Percentiles rank a stretch among this genome's conserved stretches.
phyloP scores from a whole-genome alignment of 106 monocot genomes.

The Allium fistulosum region DNA sequence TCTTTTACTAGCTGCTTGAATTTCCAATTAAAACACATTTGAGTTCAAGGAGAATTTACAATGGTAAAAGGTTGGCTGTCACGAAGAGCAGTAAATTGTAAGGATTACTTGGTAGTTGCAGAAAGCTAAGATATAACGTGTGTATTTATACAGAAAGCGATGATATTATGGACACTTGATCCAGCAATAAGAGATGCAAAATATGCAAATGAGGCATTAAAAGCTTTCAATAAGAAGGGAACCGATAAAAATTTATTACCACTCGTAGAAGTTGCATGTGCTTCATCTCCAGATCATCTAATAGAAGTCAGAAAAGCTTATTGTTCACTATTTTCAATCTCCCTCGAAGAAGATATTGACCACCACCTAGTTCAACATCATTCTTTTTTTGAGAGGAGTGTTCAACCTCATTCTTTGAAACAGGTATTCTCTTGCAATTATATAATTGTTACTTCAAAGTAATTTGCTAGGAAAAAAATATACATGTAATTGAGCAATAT shows the following conservation, averaged over 20 bases:
- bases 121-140: too few species aligned
- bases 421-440: conserved; percentile 14
- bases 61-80: too few species aligned
- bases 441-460: background rate
- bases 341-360: conserved; percentile 67
- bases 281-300: conserved; percentile 61
- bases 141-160: conserved; percentile 31
- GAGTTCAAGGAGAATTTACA: too few species aligned
- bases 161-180: conserved; percentile 45
- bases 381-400: background rate
- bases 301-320: conserved; percentile 54
- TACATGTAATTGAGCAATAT: too few species aligned
- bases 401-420: conserved; percentile 18
- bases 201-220: conserved; percentile 30
- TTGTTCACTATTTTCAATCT: conserved; percentile 35
- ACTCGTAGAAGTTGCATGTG: conserved; percentile 59
- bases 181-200: conserved; percentile 64
- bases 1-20: too few species aligned
- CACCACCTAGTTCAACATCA: conserved; percentile 14
- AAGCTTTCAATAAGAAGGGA: conserved; percentile 26
- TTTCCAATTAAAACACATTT: too few species aligned
- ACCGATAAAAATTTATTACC: conserved; percentile 26
- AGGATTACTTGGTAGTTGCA: too few species aligned
- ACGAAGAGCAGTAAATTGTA: too few species aligned
- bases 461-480: too few species aligned